Evolutionary conservation across 1,139 yeast genomes (phyloP), one percentile per base, ranked within the genome.

Genomic region (Hyphopichia buzzinii): DNA sequence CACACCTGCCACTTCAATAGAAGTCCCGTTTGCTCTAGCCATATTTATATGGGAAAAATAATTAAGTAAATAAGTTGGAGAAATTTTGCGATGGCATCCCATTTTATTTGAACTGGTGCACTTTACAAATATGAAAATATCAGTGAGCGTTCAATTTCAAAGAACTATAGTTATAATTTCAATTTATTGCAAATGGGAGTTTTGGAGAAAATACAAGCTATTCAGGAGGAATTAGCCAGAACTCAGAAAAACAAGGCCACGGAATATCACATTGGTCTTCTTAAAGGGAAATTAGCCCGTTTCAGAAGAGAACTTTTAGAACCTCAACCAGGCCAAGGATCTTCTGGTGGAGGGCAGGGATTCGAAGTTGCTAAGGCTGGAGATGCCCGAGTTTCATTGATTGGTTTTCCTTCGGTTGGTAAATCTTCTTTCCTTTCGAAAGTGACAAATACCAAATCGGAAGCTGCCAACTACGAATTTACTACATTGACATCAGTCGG

Each of bases 211-310:
- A 90, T 90, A 51, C 81, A 82, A 43, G 88, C 82, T 63, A 89
- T 92, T 65, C 95, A 88, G 64, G 94, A 84, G 62, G 98, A 92
- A 62, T 79, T 92, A 71, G 80, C 96, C 28, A 74, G 97, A 44
- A 92, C 98, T 24, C 98, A 92, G 58, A 92, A 92, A 71, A 92
- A 92, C 58, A 92, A 92, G 66, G 98, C 98, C 47, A 92, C 98
- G 1, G 97, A 92, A 65, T 90, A 90, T 60, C 98, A 92, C 59
- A 74, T 92, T 53, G 97, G 98, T 47, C 77, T 90, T 26, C 69
- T 92, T 39, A 89, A 92, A 63, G 98, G 97, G 40, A 92, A 92
- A 59, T 74, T 92, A 34, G 98, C 98, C n/a, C 74, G 95, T 47
- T 86, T 85, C 54, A 79, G 97, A 52, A 83, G 95, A 53, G 96